Evolutionary conservation across 2,329 filamentous ascomycete genomes (phyloP), one percentile per base, ranked within the genome.

Genomic region (Alternaria incomplexa): DNA sequence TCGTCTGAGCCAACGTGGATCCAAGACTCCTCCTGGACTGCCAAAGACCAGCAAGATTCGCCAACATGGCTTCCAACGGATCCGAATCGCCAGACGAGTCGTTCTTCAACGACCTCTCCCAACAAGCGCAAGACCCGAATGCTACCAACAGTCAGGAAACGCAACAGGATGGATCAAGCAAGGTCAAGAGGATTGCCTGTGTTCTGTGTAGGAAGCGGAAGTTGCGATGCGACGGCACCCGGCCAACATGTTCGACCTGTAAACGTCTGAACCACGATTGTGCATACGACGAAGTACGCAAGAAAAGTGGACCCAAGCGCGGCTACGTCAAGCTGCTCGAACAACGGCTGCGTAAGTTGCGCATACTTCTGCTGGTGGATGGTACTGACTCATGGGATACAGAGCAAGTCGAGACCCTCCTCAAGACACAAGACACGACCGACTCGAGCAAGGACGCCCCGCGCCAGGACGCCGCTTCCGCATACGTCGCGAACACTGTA

Each of bases 271-370:
- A 92, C 46, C 94, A 97, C 80, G 88, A 90, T 58, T 97, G 94
- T 82, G 90, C 91, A 64, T 97, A 97, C 77, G 93, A 97, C 77
- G 93, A 97, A 82, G 91, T 95, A 72, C 88, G 94, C 77, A 92
- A 93, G 82, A 97, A 97, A 87, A 97, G 93, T 79, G 94, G 94
- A 3, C 94, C 94, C 3, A 97, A 97, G 84, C 87, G 94, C 77
- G 94, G 94, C 72, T 97, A 97, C 78, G 94, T 97, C 65, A 97
- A 97, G 84, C 91, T 93, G 63, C 82, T 98, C 71, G 96, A 98
- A 81, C 94, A 96, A 78, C 88, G 96, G 79, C 83, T 99, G 75
- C 94, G 93, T 97, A 85, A 83, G 91, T 83, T 12, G 56, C 47
- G 58, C 46, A 61, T 44, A 23, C 44, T 51, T 26, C 47, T 28